phyloP scores from a whole-genome alignment of 2,329 filamentous ascomycete genomes.

The Aciculosporium take region DNA sequence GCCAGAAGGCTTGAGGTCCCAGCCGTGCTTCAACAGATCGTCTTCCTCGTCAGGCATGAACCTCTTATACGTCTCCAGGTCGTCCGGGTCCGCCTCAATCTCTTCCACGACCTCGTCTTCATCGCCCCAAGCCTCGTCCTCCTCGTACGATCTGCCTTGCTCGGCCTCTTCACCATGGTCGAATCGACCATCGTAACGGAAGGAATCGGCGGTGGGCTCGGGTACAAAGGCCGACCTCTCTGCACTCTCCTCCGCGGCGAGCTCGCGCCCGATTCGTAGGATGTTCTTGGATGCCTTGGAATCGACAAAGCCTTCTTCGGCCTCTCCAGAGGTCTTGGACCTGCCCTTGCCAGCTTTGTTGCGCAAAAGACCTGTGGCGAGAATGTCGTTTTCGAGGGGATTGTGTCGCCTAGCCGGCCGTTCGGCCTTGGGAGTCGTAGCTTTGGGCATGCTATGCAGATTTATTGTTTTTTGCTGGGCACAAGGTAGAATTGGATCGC shows the following conservation, averaged over 20 bases:
- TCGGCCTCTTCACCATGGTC: conserved; percentile 39
- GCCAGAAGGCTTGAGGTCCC: conserved; percentile 31
- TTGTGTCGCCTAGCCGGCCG: conserved; percentile 63
- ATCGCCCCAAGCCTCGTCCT: conserved; percentile 60
- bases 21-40: conserved; percentile 55
- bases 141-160: conserved; percentile 31
- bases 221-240: conserved; percentile 19
- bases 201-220: conserved; percentile 38
- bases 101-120: conserved; percentile 60
- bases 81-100: conserved; percentile 73
- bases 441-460: conserved; percentile 58
- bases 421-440: conserved; percentile 41
- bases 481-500: background rate
- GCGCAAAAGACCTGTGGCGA: conserved; percentile 55
- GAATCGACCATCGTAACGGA: conserved; percentile 68
- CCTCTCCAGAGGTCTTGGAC: conserved; percentile 45
- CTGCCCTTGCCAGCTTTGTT: conserved; percentile 61
- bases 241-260: conserved; percentile 62
- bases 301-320: conserved; percentile 64
- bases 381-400: conserved; percentile 77
- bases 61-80: conserved; percentile 80
- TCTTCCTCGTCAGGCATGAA: conserved; percentile 66
- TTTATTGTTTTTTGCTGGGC: background rate
- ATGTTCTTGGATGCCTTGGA: conserved; percentile 81
- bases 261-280: conserved; percentile 73